These are phyloP conservation scores for Aphanomyces invadans DNA, from an alignment of 352 stramenopile genomes.

Conservation along the genomic window DNA sequence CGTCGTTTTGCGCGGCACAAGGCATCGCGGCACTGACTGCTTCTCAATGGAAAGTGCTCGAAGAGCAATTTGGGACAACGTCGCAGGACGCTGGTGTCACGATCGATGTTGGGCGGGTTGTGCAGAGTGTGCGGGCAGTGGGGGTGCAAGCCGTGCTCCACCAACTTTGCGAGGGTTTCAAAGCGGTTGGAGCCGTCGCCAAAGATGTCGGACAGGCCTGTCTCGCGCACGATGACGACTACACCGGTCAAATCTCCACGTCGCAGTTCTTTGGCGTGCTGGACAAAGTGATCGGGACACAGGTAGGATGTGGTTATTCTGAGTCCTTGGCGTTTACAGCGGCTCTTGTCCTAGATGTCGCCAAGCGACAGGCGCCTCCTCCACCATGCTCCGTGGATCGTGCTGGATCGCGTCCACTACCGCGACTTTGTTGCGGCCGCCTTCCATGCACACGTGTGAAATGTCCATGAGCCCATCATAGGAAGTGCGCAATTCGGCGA, in stretches of 20 bases:
- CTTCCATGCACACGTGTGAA: not conserved
- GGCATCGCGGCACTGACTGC: not conserved
- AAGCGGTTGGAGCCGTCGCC: not conserved
- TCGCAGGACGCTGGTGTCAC: not conserved
- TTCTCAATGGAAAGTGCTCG: not conserved
- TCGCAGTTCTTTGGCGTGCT: not conserved
- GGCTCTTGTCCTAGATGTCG: not conserved
- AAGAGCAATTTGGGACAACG: not conserved
- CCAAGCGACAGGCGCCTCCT: not conserved
- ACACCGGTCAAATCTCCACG: not conserved
- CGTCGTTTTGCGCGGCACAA: not conserved
- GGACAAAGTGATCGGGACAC: not conserved
- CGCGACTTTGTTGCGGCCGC: not conserved
- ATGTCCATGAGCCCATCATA: not conserved
- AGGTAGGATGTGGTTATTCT: too few species aligned
- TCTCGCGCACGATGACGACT: not conserved
- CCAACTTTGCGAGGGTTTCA: not conserved
- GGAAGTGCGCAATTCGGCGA: not conserved
- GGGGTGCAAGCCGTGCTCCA: not conserved
- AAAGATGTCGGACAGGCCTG: conserved; percentile 1
- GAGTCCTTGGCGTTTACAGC: too few species aligned
- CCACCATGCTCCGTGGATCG: not conserved
- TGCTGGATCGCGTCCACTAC: not conserved
- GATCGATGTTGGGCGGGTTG: not conserved
- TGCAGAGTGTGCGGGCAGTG: not conserved